Evolutionary conservation across 768 basidiomycete genomes (phyloP), one percentile per base, ranked within the genome.

Genomic region (Lactarius trivialis): DNA sequence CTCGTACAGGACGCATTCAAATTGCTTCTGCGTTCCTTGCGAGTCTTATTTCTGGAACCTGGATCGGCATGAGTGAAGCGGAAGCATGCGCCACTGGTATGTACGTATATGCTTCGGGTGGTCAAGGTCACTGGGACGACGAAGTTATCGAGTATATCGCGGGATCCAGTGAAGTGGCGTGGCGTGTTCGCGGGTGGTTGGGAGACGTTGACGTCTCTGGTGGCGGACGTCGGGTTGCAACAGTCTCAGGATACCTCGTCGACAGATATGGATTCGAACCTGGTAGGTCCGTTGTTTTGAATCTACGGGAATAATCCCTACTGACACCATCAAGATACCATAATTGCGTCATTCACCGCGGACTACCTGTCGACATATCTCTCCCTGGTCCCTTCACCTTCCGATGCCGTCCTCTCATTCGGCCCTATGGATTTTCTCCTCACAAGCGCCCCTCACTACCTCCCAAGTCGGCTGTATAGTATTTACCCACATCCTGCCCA

Each of bases 401-500:
- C 84, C 56, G 91, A 93, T 66, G 85, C 86, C 7, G 85, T 93
- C 51, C 76, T 94, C 51, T 83, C 85, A 30, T 88, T 93, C 71
- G 89, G 89, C 56, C 85, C 89, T 7, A 89, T 89, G 81, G 91
- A 93, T 73, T 77, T 80, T 55, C 75, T 93, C 67, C 79, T 92
- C 68, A 82, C 88, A 17, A 85, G 90, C 2, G 88, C 90, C 39
- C 82, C 83, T 68, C 84, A 87, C 69, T 90, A 85, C 72, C 75
- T 85, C 65, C 86, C 90, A 58, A 87, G 86, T 53, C 83, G 88
- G 19, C 77, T 89, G 55, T 91, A 89, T 76, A 84, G 76, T 68
- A 73, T 92, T 68, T 83, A 79, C 70, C 91, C 90, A 9, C 91
- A 93, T 70, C 91, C 91, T 37, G 89, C 87, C 3, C 90, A 92